Percentiles rank a stretch among this genome's conserved stretches.
These are phyloP conservation scores for Colletotrichum neosansevieriae DNA, from an alignment of 2,329 filamentous ascomycete genomes.

Conservation along the genomic window DNA sequence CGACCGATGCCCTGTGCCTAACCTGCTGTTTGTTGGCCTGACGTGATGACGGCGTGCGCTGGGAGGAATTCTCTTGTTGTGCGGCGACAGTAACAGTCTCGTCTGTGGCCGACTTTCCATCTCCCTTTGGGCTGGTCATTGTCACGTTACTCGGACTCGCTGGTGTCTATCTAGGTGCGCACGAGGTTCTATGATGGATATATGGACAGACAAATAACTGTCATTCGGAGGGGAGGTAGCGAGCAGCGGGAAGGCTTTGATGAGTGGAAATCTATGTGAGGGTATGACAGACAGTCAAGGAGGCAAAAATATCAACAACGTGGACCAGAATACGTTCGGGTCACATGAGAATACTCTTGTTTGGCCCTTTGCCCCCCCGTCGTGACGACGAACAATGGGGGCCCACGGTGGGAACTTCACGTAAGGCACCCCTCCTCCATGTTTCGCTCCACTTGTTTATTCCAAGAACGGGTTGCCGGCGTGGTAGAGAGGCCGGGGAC, in stretches of 20 bases:
- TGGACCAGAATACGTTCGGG: not conserved
- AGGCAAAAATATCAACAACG: not conserved
- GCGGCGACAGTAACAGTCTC: slow-evolving; percentile 45
- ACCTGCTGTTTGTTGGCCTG: slow-evolving; percentile 52
- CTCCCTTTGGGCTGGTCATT: slow-evolving; percentile 13
- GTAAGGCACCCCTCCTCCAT: slow-evolving; percentile 21
- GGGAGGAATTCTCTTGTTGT: slow-evolving; percentile 53
- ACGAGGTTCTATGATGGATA: too few relatives aligned
- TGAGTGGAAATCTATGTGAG: not conserved
- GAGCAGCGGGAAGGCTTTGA: not conserved
- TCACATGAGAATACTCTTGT: not conserved
- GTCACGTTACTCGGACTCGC: not conserved
- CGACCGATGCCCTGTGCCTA: slow-evolving; percentile 64
- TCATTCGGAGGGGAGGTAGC: not conserved
- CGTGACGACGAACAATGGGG: slow-evolving; percentile 30
- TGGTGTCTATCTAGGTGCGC: not conserved
- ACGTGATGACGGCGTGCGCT: slow-evolving; percentile 45
- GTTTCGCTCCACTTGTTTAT: slow-evolving; percentile 17
- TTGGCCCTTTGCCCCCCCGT: not conserved
- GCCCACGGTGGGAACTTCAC: slow-evolving; percentile 16
- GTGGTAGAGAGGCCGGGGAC: slow-evolving; percentile 5
- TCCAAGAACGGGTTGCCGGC: slow-evolving; percentile 11
- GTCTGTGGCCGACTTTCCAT: slow-evolving; percentile 34
- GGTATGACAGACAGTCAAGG: not conserved
- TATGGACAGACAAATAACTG: too few relatives aligned